Evolutionary conservation across 371 early-diverging fungal species (phyloP), one percentile per base, ranked within the genome.

Genomic region (Apophysomyces elegans): DNA sequence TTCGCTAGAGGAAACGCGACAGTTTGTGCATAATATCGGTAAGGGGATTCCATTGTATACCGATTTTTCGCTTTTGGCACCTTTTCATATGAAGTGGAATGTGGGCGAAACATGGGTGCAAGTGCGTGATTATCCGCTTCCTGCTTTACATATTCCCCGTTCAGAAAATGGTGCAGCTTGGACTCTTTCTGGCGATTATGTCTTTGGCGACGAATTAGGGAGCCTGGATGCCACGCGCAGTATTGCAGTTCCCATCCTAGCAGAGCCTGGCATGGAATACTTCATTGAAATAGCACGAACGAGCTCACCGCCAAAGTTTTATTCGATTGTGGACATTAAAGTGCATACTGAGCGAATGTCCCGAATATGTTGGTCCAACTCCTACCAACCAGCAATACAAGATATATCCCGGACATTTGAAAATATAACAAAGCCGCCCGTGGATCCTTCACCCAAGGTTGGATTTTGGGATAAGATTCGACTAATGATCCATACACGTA

Each of bases 381-480:
- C 88, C 4, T 77, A 85, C 36, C 91, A 93, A 56, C 87, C 90
- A 1, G 79, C 84, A 1, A 73, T 93, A 44, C 85, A 84, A 41
- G 91, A 93, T 67, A 70, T 91, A 16, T 78, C 84, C 7, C 78
- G 84, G 5, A 79, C 86, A 0, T 66, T 91, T 21, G 93, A 91
- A 41, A 73, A 73, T 5, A 68, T 93, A 47, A 89, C 91, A 7
- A 78, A 83, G 8, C 85, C 89, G 6, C 86, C 85, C 26, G 81
- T 86, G 0, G 81, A 91, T 75, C 91, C 90, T 4, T 87, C 87
- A 32, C 80, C 83, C 7, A 87, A 86, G 5, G 69, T 90, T 36
- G 91, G 91, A 1, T 90, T 91, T 76, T 93, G 93, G 93, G 93
- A 93, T 68, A 91, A 91, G 66, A 66, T 91, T 32, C 75, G 93